These are phyloP conservation scores for Coleophoma eucalyptorum DNA, from an alignment of 2,329 filamentous ascomycete genomes.

Conservation along the genomic window DNA sequence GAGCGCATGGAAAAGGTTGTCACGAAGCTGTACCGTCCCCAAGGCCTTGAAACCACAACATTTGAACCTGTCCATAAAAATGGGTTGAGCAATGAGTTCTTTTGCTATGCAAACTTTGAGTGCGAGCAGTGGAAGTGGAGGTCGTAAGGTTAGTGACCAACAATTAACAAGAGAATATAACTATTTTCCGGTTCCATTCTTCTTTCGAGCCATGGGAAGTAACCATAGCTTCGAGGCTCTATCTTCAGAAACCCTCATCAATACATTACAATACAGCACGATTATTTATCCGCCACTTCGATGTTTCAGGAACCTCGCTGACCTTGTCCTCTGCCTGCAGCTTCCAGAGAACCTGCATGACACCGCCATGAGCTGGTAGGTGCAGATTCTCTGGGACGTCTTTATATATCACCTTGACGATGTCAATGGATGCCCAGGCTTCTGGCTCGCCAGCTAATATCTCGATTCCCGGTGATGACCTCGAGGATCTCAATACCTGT, in stretches of 20 bases:
- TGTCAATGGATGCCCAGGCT: constrained; percentile 68
- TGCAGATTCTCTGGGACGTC: constrained; percentile 75
- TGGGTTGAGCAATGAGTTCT: constrained; percentile 76
- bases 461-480: constrained; percentile 22
- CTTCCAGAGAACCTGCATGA: constrained; percentile 78
- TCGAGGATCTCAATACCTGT: constrained; percentile 49
- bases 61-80: constrained; percentile 68
- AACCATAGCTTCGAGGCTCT: no score
- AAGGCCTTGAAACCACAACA: constrained; percentile 60
- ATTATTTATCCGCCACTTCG: constrained; percentile 39
- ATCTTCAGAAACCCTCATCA: no score
- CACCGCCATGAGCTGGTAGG: constrained; percentile 68
- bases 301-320: constrained; percentile 29
- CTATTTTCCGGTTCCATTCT: no score
- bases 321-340: constrained; percentile 71
- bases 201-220: no score
- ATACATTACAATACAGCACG: constrained; percentile 35
- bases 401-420: constrained; percentile 85
- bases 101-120: constrained; percentile 77
- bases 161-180: no score
- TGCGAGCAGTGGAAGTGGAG: constrained; percentile 46
- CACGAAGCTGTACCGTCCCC: constrained; percentile 60
- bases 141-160: not conserved
- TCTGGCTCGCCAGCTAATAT: constrained; percentile 19
- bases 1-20: constrained; percentile 69